Evolutionary conservation across 176 grass and related monocot species (phyloP).

Genomic region (Oryza glaberrima): DNA sequence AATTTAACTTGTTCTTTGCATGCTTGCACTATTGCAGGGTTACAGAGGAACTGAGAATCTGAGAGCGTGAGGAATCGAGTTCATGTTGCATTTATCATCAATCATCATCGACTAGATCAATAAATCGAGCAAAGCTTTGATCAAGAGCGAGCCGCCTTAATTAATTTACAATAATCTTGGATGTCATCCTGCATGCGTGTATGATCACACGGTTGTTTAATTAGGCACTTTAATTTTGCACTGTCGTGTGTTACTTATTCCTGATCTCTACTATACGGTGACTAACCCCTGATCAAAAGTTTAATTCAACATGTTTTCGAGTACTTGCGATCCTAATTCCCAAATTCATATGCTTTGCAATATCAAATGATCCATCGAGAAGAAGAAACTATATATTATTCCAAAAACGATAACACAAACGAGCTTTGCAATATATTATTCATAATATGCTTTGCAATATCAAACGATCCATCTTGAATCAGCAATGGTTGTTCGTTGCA

Average conservation of each 20-base stretch:
- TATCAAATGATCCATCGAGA: neutral
- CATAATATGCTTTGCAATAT: too few species aligned
- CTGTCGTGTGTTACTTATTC: neutral
- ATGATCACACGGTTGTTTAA: too few species aligned
- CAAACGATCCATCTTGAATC: neutral
- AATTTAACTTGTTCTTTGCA: neutral
- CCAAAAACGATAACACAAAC: neutral
- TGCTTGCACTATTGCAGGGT: slow-evolving; percentile 23
- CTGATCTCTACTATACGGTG: neutral
- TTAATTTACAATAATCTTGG: too few species aligned
- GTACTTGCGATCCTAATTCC: too few species aligned
- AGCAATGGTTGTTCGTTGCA: too few species aligned
- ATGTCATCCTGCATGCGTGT: too few species aligned
- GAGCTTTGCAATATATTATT: neutral
- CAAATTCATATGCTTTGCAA: too few species aligned
- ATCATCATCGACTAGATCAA: slow-evolving; percentile 4
- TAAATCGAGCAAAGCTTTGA: slow-evolving; percentile 12
- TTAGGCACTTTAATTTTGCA: too few species aligned
- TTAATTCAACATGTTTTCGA: too few species aligned
- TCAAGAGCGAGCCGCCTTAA: too few species aligned
- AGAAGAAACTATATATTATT: neutral
- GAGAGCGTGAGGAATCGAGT: neutral
- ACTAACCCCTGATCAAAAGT: too few species aligned
- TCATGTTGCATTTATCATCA: neutral
- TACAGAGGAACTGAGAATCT: slow-evolving; percentile 31